A percentile compares a stretch with the other conserved stretches of the same genome.
These are phyloP conservation scores for Trypanosoma mega DNA, from an alignment of 208 protist genomes.

Conservation along the genomic window DNA sequence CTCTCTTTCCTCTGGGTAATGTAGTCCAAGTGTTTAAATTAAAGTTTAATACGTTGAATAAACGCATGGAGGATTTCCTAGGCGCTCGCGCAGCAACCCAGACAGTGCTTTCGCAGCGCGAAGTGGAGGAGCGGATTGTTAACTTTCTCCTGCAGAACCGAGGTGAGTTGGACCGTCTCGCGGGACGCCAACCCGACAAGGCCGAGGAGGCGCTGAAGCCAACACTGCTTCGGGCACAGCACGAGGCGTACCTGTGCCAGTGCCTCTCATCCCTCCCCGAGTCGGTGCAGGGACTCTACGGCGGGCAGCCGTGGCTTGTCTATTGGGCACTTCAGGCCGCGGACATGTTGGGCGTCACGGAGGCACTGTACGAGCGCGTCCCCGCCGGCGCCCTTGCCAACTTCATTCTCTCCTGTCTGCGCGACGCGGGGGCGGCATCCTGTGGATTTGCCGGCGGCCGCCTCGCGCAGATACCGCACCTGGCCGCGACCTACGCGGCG, in stretches of 20 bases:
- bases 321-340: constrained; percentile 83
- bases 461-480: constrained; percentile 64
- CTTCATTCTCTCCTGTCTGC: constrained; percentile 57
- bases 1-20: too few species aligned
- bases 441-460: constrained; percentile 89
- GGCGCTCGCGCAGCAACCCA: constrained; percentile 15
- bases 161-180: constrained; percentile 46
- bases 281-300: constrained; percentile 41
- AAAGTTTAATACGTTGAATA: too few species aligned
- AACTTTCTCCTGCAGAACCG: constrained; percentile 39
- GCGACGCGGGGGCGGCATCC: too few species aligned
- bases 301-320: constrained; percentile 68
- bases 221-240: constrained; percentile 24
- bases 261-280: constrained; percentile 25
- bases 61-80: constrained; percentile 21
- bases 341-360: constrained; percentile 59
- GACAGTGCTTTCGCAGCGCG: constrained; percentile 52
- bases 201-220: neutral
- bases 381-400: constrained; percentile 38
- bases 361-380: constrained; percentile 37
- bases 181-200: constrained; percentile 35
- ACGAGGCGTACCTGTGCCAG: constrained; percentile 36
- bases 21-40: too few species aligned
- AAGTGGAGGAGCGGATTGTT: constrained; percentile 59
- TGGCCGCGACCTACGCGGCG: constrained; percentile 85